phyloP scores from a whole-genome alignment of 345 rosid species.

The Bretschneidera sinensis region DNA sequence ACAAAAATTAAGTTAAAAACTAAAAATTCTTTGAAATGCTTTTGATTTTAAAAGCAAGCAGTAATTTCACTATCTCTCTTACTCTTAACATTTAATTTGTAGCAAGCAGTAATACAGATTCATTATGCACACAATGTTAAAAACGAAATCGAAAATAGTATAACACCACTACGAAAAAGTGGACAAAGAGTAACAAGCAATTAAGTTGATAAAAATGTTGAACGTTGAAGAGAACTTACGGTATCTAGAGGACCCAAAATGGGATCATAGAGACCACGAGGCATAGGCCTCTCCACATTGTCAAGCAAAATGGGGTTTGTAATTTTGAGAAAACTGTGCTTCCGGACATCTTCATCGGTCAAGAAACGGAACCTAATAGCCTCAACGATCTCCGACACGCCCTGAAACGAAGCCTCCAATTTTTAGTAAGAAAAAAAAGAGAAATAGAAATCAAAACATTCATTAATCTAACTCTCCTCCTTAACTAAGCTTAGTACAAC shows the following conservation, averaged over 20 bases:
- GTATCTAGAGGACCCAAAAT: slow-evolving; percentile 35
- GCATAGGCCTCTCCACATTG: slow-evolving; percentile 32
- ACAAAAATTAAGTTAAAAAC: too few relatives aligned
- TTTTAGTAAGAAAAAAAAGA: slow-evolving; percentile 2
- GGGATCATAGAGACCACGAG: slow-evolving; percentile 63
- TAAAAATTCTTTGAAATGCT: too few relatives aligned
- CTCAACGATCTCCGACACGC: slow-evolving; percentile 40
- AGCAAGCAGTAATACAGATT: neutral
- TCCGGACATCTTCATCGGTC: slow-evolving; percentile 48
- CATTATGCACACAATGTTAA: neutral
- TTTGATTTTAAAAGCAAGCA: too few relatives aligned
- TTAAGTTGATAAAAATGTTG: too few relatives aligned
- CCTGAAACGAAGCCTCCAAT: slow-evolving; percentile 23
- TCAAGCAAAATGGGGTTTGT: slow-evolving; percentile 39
- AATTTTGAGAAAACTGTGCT: slow-evolving; percentile 43
- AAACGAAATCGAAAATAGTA: too few relatives aligned
- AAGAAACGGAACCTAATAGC: slow-evolving; percentile 47
- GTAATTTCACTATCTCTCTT: too few relatives aligned
- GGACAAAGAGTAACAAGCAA: neutral
- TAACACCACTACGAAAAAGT: too few relatives aligned
- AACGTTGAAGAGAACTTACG: slow-evolving; percentile 28
- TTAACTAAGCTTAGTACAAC: too few relatives aligned
- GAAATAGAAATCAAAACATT: neutral
- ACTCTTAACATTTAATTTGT: too few relatives aligned
- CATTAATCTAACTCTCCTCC: neutral